Percentiles rank a stretch among this genome's conserved stretches.
Conservation (phyloP, 495 filamentous ascomycete species). For the Parachaetomium inaequale region DNA sequence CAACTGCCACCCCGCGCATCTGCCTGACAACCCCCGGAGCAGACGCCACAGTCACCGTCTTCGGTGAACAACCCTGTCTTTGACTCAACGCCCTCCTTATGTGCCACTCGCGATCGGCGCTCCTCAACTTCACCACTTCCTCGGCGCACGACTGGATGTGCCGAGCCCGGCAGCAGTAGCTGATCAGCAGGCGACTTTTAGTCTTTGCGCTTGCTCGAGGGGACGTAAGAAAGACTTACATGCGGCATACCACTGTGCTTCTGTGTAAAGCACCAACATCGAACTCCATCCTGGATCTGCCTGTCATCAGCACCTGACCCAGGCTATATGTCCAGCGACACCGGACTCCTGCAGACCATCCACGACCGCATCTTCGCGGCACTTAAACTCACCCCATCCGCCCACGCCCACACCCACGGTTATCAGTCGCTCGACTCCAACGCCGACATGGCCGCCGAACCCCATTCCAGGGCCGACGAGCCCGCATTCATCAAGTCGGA, state of each 20-base stretch:
- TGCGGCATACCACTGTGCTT: constrained; percentile 13
- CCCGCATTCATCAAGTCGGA: constrained; percentile 43
- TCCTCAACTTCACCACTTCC: constrained; percentile 19
- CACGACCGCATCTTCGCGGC: constrained; percentile 4
- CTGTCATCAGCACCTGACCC: neutral
- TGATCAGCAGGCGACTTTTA: constrained; percentile 52
- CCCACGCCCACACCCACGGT: constrained; percentile 11
- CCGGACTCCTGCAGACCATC: neutral
- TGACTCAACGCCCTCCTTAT: constrained; percentile 12
- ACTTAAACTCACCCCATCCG: constrained; percentile 11
- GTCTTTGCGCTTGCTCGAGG: constrained; percentile 58
- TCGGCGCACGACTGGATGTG: constrained; percentile 34
- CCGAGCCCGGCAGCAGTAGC: constrained; percentile 33
- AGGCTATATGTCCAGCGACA: constrained; percentile 3
- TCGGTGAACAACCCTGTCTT: neutral
- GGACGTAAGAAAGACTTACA: constrained; percentile 54
- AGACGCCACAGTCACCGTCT: neutral
- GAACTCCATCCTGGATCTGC: neutral
- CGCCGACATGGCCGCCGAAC: constrained; percentile 13
- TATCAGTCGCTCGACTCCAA: constrained; percentile 3
- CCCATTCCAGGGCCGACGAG: constrained; percentile 31
- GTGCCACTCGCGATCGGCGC: constrained; percentile 21
- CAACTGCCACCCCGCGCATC: neutral
- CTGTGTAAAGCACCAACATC: constrained; percentile 4
- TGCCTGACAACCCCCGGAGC: neutral